phyloP scores from a whole-genome alignment of 495 filamentous ascomycete genomes.

The Cercophora sp. region DNA sequence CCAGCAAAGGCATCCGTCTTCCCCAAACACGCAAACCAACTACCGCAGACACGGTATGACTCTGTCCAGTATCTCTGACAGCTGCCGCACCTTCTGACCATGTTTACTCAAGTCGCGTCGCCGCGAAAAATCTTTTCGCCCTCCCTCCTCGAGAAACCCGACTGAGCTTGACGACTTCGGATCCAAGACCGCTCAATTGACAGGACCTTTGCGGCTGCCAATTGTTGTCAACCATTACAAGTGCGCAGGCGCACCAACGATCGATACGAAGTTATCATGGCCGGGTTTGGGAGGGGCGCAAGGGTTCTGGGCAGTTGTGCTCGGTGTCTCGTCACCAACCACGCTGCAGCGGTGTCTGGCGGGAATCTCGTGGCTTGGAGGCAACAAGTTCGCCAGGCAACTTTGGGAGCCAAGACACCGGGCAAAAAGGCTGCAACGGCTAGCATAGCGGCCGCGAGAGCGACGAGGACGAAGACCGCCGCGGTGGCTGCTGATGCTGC shows the following conservation, averaged over 20 bases:
- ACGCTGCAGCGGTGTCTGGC: no score
- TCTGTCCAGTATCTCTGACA: neutral
- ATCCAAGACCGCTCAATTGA: no score
- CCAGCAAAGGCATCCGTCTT: neutral
- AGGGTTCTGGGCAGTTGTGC: neutral
- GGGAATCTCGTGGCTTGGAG: no score
- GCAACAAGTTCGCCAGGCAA: no score
- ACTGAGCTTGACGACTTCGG: no score
- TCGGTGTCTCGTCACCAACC: neutral
- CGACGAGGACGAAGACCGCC: neutral
- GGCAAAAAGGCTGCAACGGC: neutral
- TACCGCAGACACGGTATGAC: conserved; percentile 7
- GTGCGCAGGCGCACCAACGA: no score
- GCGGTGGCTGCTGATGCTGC: neutral
- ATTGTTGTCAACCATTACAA: no score
- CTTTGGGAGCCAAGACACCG: conserved; percentile 6
- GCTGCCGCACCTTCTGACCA: conserved; percentile 4
- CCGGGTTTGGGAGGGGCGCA: neutral
- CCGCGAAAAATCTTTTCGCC: neutral
- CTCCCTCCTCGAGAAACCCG: neutral
- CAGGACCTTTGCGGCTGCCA: no score
- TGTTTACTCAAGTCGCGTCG: conserved; percentile 11
- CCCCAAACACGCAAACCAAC: conserved; percentile 2
- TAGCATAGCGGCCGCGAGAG: neutral
- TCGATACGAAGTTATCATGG: no score